A percentile compares a stretch with the other conserved stretches of the same genome.
Conservation (phyloP, 495 filamentous ascomycete genomes). For the Neurospora pannonica region DNA sequence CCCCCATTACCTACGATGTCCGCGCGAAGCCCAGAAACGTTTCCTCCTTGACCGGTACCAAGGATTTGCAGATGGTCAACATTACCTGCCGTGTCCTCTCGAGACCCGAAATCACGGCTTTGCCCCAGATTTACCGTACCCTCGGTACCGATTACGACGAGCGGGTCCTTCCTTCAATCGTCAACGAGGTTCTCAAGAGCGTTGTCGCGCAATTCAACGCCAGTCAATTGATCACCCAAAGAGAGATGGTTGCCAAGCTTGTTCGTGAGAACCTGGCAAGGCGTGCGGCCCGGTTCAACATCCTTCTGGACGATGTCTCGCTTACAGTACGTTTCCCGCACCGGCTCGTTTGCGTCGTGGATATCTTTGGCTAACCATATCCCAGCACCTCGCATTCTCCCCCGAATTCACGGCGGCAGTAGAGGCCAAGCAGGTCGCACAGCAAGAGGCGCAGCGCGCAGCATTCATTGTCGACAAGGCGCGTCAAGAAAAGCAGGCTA, state of each 20-base stretch:
- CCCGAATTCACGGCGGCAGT: constrained; percentile 98
- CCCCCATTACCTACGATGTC: constrained; percentile 92
- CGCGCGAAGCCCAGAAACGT: constrained; percentile 96
- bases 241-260: constrained; percentile 87
- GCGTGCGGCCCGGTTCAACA: constrained; percentile 92
- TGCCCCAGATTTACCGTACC: constrained; percentile 94
- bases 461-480: constrained; percentile 98
- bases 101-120: constrained; percentile 72
- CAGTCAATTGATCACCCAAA: constrained; percentile 94
- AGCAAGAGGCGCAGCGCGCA: constrained; percentile 95
- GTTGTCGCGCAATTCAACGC: constrained; percentile 99
- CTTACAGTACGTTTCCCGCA: constrained; percentile 60
- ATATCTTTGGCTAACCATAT: constrained; percentile 12
- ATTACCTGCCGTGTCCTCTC: constrained; percentile 99
- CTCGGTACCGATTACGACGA: constrained; percentile 95
- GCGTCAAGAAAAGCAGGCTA: constrained; percentile 98
- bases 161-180: constrained; percentile 90
- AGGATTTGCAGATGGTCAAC: constrained; percentile 99
- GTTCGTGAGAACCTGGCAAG: constrained; percentile 88
- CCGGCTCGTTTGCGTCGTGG: background rate
- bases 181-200: constrained; percentile 97
- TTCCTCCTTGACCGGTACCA: constrained; percentile 93
- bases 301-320: constrained; percentile 93
- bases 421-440: constrained; percentile 97
- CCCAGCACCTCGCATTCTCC: constrained; percentile 93